A percentile compares a stretch with the other conserved stretches of the same genome.
Conservation (phyloP, 1,139 yeast genomes). For the Kodamaea plutei region DNA sequence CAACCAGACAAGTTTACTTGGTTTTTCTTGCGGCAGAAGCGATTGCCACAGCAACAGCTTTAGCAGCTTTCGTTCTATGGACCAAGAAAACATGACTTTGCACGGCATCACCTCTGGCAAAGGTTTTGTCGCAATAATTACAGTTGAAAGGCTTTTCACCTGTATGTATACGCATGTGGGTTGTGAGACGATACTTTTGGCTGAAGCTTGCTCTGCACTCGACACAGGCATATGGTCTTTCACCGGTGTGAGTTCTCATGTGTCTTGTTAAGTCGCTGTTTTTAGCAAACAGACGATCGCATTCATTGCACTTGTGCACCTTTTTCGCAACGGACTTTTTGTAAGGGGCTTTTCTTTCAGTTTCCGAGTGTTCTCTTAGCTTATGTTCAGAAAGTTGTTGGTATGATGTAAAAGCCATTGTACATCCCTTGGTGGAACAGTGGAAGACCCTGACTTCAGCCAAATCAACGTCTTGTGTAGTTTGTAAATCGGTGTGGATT, state of each 20-base stretch:
- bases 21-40: too few species aligned
- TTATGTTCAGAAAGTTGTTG: conserved; percentile 11
- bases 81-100: conserved; percentile 22
- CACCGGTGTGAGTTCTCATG: conserved; percentile 24
- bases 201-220: conserved; percentile 21
- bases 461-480: conserved; percentile 6
- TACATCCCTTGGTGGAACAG: conserved; percentile 12
- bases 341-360: conserved; percentile 11
- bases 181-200: conserved; percentile 25
- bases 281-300: conserved; percentile 20
- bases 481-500: conserved; percentile 12
- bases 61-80: conserved; percentile 9
- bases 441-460: conserved; percentile 14
- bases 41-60: conserved; percentile 5
- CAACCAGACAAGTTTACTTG: too few species aligned
- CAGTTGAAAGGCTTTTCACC: conserved; percentile 28
- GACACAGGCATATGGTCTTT: conserved; percentile 22
- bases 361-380: conserved; percentile 7
- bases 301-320: conserved; percentile 18
- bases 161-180: conserved; percentile 24
- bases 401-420: conserved; percentile 12
- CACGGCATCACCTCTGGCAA: conserved; percentile 28
- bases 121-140: conserved; percentile 20
- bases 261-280: conserved; percentile 23
- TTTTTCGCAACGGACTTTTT: conserved; percentile 13